Evolutionary conservation across 2,329 filamentous ascomycete species (phyloP), one percentile per base, ranked within the genome.

Genomic region (Hypoxylon sp.): DNA sequence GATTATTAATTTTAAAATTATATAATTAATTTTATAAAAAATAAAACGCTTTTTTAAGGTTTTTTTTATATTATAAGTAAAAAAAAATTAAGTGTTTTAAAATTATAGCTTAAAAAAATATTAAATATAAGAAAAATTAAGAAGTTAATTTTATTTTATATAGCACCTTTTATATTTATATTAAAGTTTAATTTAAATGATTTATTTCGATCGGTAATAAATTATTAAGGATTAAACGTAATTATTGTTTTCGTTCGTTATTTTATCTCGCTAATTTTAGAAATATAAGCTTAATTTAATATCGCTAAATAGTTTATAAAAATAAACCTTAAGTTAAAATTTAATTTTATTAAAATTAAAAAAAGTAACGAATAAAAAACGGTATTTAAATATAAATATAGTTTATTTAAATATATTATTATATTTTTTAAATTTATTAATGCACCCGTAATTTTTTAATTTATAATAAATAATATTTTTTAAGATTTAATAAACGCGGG

Each of bases 381-480:
- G 9, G 16, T 11, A 12, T 38, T 38, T n/a, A 13, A 16, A 26
- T 38, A 26, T 26, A 38, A 38, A 16, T 38, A 38, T 26, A 26
- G n/a, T 3, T 16, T 38, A 19, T 38, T 25, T 16, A 26, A 38
- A 38, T 38, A 25, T 16, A 7, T 38, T 15, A 26, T 25, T 9
- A 38, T 38, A 7, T 16, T 11, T 7, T 5, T 38, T 7, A 11
- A 11, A 25, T 26, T 38, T 7, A 16, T 16, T 15, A 38, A 38
- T 16, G 11, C n/a, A 3, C 8, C 20, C 3, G 16, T 17, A 7
- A 38, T 8, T 4, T 26, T 38, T 38, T 16, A 38, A 38, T 7
- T 9, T 15, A 38, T 38, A 26, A 38, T 38, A 26, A 38, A 38
- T 38, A 13, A 38, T 26, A 26, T 38, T 8, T 38, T 38, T n/a